These are phyloP conservation scores for Monosporascus sp. DNA, from an alignment of 2,329 filamentous ascomycete species.

Conservation along the genomic window DNA sequence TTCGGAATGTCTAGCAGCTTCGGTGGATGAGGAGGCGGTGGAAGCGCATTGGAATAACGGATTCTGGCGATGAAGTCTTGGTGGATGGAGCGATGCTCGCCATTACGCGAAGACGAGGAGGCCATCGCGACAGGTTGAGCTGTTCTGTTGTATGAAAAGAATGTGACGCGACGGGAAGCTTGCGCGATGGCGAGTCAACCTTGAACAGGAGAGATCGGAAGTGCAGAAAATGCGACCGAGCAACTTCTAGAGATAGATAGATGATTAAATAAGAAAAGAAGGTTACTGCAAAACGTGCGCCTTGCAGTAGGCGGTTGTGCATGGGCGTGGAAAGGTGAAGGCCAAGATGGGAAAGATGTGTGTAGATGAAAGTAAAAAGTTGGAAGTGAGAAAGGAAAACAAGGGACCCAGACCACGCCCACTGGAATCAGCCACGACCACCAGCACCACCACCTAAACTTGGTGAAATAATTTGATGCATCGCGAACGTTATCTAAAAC, in stretches of 20 bases:
- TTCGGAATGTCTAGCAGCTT: slow-evolving; percentile 97
- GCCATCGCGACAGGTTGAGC: slow-evolving; percentile 27
- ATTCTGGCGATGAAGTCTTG: slow-evolving; percentile 98
- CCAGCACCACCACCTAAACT: no score
- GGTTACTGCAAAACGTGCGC: background rate
- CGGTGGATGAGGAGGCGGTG: slow-evolving; percentile 86
- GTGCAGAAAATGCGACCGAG: background rate
- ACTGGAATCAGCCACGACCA: no score
- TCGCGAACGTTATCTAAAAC: no score
- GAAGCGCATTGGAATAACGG: slow-evolving; percentile 91
- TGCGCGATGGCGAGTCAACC: background rate
- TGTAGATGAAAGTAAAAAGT: background rate
- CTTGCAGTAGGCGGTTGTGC: background rate
- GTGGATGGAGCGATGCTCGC: slow-evolving; percentile 59
- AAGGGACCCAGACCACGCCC: no score
- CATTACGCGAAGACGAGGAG: slow-evolving; percentile 36
- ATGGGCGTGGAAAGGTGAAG: background rate
- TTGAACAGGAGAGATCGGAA: background rate
- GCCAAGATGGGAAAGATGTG: background rate
- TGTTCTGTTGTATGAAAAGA: background rate
- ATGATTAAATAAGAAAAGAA: background rate
- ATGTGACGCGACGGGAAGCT: background rate
- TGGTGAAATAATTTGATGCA: no score
- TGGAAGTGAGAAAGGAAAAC: no score
- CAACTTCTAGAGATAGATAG: background rate